Conservation (phyloP, 169 alveolate genomes). For the Neospora caninum region DNA sequence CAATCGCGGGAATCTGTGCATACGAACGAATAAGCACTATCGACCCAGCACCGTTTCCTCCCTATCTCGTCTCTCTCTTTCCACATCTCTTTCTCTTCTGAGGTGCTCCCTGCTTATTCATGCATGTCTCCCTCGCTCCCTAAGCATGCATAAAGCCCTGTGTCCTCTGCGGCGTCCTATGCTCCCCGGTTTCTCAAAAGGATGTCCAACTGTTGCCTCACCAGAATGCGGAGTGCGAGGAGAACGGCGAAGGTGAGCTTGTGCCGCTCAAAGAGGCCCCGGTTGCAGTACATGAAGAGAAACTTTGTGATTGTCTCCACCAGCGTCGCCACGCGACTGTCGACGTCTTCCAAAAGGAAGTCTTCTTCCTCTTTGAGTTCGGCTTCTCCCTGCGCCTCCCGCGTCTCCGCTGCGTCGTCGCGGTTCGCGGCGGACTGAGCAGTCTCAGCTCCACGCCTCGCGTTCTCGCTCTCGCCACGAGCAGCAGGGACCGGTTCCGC, state of each 20-base stretch:
- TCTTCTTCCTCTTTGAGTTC: constrained; percentile 82
- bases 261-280: constrained; percentile 93
- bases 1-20: too few species aligned
- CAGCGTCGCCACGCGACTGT: constrained; percentile 87
- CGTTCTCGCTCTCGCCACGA: constrained; percentile 9
- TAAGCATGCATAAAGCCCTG: background rate
- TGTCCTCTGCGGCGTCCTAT: background rate
- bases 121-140: background rate
- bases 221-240: constrained; percentile 88
- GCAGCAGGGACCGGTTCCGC: background rate
- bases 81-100: background rate
- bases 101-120: too few species aligned
- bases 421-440: too few species aligned
- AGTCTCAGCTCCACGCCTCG: constrained; percentile 61
- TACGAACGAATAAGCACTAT: too few species aligned
- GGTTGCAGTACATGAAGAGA: constrained; percentile 89
- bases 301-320: constrained; percentile 88
- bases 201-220: constrained; percentile 65
- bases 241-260: constrained; percentile 93
- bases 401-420: background rate
- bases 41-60: background rate
- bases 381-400: background rate
- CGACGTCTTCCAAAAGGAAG: constrained; percentile 78
- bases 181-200: background rate
- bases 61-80: background rate